Evolutionary conservation across 345 rosid genomes (phyloP).

Genomic region (Erodium maritimum): DNA sequence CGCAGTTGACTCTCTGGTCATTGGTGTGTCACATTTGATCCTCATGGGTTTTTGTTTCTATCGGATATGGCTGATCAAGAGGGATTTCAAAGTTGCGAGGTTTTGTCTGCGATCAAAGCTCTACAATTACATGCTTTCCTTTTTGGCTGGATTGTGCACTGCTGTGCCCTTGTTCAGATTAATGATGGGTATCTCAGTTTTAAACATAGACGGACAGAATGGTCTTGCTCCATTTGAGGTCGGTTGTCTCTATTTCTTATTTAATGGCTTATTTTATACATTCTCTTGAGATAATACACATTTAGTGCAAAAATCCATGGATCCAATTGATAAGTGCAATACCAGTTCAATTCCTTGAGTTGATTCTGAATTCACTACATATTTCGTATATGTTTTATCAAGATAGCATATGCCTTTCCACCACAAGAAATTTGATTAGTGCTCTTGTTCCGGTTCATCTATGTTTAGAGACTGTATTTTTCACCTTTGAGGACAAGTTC

Average conservation of each 20-base stretch:
- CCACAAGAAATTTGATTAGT: not conserved
- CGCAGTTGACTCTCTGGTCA: conserved; percentile 68
- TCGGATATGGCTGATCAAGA: conserved; percentile 61
- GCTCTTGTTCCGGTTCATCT: not conserved
- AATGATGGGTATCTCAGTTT: conserved; percentile 72
- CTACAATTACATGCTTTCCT: conserved; percentile 52
- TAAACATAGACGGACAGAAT: conserved; percentile 60
- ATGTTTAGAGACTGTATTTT: too few species aligned
- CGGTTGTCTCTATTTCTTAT: conserved; percentile 1
- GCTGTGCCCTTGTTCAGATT: conserved; percentile 80
- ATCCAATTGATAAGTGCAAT: not conserved
- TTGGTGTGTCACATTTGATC: conserved; percentile 49
- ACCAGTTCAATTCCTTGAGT: not conserved
- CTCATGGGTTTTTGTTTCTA: conserved; percentile 60
- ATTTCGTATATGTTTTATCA: not conserved
- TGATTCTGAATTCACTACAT: not conserved
- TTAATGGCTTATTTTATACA: not conserved
- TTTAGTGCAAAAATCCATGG: not conserved
- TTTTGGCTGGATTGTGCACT: conserved; percentile 61
- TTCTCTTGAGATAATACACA: not conserved
- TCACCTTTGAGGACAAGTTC: too few species aligned
- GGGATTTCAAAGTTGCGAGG: conserved; percentile 51
- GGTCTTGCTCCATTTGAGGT: conserved; percentile 96
- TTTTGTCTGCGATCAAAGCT: conserved; percentile 67
- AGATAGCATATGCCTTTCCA: not conserved